phyloP scores from a whole-genome alignment of 177 flowering plant species.

The Vitis hybrid region DNA sequence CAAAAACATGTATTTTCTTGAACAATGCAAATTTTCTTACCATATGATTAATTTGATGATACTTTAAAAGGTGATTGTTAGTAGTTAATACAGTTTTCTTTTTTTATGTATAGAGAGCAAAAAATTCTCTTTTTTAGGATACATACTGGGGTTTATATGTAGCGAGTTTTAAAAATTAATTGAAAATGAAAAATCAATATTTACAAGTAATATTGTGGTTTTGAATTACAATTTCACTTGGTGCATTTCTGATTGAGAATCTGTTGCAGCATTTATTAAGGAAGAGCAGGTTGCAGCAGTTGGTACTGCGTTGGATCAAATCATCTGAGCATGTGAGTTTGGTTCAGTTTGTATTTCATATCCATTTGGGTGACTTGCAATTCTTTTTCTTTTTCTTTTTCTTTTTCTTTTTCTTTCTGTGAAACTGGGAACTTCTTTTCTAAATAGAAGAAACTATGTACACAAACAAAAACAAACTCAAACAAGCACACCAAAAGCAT shows the following conservation, averaged over 20 bases:
- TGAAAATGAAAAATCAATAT: neutral
- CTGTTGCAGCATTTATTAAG: slow-evolving; percentile 56
- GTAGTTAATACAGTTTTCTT: too few species aligned
- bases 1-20: too few species aligned
- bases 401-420: too few species aligned
- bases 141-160: too few species aligned
- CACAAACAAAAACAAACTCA: neutral
- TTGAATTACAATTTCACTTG: neutral
- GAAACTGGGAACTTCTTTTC: neutral
- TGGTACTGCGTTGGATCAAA: slow-evolving; percentile 57
- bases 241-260: slow-evolving; percentile 7
- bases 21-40: too few species aligned
- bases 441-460: neutral
- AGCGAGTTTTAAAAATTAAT: neutral
- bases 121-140: too few species aligned
- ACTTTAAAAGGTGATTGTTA: neutral
- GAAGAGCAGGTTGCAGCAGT: slow-evolving; percentile 43
- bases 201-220: neutral
- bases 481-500: neutral
- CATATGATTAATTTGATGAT: neutral
- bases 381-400: slow-evolving; percentile 1
- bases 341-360: neutral
- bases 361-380: neutral
- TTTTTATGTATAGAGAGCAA: too few species aligned
- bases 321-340: slow-evolving; percentile 59